Evolutionary conservation across 805 yeast species (phyloP).

Genomic region (Monosporozyma yasuniensis): DNA sequence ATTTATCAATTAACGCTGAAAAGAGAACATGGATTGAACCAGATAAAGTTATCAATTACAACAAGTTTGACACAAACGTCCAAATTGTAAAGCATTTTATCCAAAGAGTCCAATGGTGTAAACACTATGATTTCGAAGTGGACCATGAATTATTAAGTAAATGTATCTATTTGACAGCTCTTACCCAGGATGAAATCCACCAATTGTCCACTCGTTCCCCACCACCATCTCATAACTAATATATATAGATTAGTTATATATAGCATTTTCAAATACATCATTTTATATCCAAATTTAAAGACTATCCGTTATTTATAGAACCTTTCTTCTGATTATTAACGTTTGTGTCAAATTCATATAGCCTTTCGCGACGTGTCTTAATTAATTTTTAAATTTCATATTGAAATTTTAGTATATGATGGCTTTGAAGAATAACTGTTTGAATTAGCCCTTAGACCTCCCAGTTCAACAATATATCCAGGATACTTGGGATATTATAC

Average conservation of each 20-base stretch:
- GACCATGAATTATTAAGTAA: constrained; percentile 65
- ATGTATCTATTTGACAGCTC: constrained; percentile 70
- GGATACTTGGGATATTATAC: background rate
- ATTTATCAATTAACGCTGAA: constrained; percentile 58
- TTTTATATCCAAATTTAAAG: background rate
- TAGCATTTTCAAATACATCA: background rate
- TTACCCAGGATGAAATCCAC: constrained; percentile 60
- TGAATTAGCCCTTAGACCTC: background rate
- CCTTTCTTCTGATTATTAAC: background rate
- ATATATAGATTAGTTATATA: background rate
- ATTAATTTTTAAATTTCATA: background rate
- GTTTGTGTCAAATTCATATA: background rate
- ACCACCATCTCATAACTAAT: background rate
- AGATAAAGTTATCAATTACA: constrained; percentile 54
- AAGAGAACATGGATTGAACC: constrained; percentile 29
- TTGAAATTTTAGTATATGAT: background rate
- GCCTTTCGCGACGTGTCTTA: no score
- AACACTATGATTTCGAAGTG: constrained; percentile 46
- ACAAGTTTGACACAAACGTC: constrained; percentile 68
- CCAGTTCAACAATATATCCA: background rate
- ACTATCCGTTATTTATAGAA: background rate
- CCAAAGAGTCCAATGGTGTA: constrained; percentile 80
- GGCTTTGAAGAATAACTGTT: background rate
- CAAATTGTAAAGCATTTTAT: constrained; percentile 67
- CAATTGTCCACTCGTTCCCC: background rate